These are phyloP conservation scores for Carex parvula DNA, from an alignment of 176 grass and related monocot species.

Conservation along the genomic window DNA sequence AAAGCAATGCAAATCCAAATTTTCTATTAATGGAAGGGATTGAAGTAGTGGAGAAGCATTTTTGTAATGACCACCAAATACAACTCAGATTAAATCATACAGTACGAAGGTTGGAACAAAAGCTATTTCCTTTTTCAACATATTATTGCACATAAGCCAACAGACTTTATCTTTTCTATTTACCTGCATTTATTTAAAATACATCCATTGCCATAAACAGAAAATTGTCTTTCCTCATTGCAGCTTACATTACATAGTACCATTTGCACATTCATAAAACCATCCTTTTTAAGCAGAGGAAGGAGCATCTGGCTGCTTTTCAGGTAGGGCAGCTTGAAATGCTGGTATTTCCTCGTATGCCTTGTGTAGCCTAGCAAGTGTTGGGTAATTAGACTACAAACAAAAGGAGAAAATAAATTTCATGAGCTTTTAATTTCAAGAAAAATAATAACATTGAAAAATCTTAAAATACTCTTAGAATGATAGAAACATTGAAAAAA, in stretches of 20 bases:
- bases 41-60: not conserved
- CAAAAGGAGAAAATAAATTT: not conserved
- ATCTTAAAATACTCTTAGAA: not conserved
- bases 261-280: not conserved
- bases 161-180: not conserved
- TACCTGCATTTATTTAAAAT: not conserved
- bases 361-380: slow-evolving; percentile 43
- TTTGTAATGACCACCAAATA: no score
- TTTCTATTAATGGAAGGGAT: not conserved
- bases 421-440: not conserved
- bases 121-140: not conserved
- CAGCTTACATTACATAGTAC: not conserved
- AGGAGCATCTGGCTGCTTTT: slow-evolving; percentile 66
- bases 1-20: not conserved
- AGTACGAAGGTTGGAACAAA: not conserved
- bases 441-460: not conserved
- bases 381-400: slow-evolving; percentile 54
- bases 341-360: slow-evolving; percentile 58
- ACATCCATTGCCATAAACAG: not conserved
- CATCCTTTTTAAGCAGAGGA: slow-evolving; percentile 31
- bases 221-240: not conserved
- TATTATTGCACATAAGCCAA: not conserved
- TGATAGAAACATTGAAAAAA: not conserved
- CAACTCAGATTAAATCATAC: not conserved
- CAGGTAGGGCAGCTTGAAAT: slow-evolving; percentile 71